Base-by-base conservation (phyloP, 306 rosid genomes). In the Ziziphus jujuba region DNA sequence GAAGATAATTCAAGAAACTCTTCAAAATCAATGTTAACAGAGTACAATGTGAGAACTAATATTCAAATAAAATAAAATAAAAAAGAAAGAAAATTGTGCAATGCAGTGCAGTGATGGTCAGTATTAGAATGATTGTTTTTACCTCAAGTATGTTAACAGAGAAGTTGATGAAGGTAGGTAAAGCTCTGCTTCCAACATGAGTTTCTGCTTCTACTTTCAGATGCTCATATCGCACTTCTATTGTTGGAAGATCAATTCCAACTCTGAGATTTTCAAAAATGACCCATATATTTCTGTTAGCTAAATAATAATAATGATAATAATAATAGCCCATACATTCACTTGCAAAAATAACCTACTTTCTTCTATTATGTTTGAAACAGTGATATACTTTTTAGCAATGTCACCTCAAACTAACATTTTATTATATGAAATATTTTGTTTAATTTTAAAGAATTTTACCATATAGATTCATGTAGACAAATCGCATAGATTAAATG, bases 151-250 rank as follows among this genome's bases (percentile, higher is more conserved):
- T 65, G 66, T 83, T 79, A 53, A 85, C 66, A 64, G 73, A 66
- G 74, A 72, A 88, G 79, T 88, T 85, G 31, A 88, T 34, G 63
- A 79, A 81, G 50, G 95, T 83, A 14, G 95, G 91, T 56, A 80
- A 72, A 25, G 85, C 91, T 71, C 95, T 85, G 74, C 85, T 68
- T 77, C 91, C 95, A 2, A 75, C 74, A 73, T 63, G 61, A 64
- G 89, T 84, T 60, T 85, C 83, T 14, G 91, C 89, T 31, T 83
- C 87, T 25, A 85, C 75, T 56, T 72, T 70, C 63, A 88, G 60
- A 62, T 83, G 84, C 75, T 85, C 87, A 9, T 76, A 85, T 58
- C 81, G 82, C n/a, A 88, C 89, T 76, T 88, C 95, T 73, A 85
- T 88, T 7, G 89, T 83, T 0, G 91, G 91, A 70, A 83, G 61